Evolutionary conservation across 495 filamentous ascomycete species (phyloP).

Genomic region (Penicillium waksmanii): DNA sequence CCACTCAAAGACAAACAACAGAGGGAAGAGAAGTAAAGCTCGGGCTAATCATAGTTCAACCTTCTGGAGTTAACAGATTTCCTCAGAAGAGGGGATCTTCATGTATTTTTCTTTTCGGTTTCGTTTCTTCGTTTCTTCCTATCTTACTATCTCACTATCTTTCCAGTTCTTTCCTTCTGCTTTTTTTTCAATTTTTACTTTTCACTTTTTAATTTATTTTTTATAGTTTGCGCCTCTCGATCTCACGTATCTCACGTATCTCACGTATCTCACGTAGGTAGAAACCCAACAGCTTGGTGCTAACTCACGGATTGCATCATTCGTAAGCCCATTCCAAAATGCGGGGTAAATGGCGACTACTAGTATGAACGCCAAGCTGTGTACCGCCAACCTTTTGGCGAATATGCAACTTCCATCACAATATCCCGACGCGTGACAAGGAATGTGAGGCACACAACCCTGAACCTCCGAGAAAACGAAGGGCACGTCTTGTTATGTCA

Average conservation of each 20-base stretch:
- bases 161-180: neutral
- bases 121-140: neutral
- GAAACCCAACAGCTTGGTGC: slow-evolving; percentile 1
- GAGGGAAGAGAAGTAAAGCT: neutral
- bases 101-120: neutral
- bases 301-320: slow-evolving; percentile 17
- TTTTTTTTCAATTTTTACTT: neutral
- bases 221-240: no score
- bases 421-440: slow-evolving; percentile 9
- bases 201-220: no score
- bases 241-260: neutral
- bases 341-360: slow-evolving; percentile 22
- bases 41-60: neutral
- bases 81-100: no score
- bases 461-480: neutral
- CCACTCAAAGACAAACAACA: neutral
- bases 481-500: no score
- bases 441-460: slow-evolving; percentile 1
- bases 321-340: slow-evolving; percentile 12
- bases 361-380: neutral
- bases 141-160: neutral
- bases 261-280: neutral
- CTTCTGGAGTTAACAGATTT: neutral
- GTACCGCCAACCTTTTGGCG: neutral
- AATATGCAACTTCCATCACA: slow-evolving; percentile 24